Conservation (phyloP, 2,329 filamentous ascomycete species). For the Epichloe gansuensis region DNA sequence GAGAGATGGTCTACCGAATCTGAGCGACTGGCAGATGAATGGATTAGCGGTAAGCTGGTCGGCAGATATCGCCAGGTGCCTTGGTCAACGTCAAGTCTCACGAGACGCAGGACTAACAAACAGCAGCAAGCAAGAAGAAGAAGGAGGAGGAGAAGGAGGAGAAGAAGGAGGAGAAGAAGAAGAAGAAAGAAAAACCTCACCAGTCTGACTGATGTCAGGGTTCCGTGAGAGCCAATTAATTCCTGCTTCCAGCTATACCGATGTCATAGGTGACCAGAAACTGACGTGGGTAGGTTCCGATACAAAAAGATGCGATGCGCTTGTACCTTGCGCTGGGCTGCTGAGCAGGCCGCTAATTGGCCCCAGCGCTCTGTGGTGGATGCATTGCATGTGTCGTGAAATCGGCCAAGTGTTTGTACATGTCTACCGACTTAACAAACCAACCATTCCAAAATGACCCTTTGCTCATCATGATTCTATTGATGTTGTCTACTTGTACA, state of each 20-base stretch:
- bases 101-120: not conserved
- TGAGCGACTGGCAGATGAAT: no score
- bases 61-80: not conserved
- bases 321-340: not conserved
- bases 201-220: no score
- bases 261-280: no score
- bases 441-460: not conserved
- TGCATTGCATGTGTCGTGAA: not conserved
- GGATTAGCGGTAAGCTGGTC: not conserved
- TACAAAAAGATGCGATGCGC: no score
- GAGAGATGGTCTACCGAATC: no score
- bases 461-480: not conserved
- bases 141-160: no score
- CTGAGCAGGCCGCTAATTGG: not conserved
- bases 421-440: not conserved
- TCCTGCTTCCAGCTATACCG: no score
- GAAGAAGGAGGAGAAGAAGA: no score
- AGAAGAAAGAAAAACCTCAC: no score
- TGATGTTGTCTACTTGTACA: slow-evolving; percentile 5
- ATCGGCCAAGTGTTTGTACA: not conserved
- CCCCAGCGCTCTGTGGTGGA: not conserved
- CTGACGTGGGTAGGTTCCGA: no score
- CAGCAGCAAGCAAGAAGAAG: no score
- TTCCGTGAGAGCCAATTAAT: no score
- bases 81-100: not conserved